Percentiles rank a stretch among this genome's conserved stretches.
These are phyloP conservation scores for Leptomonas pyrrhocoris DNA, from an alignment of 208 protist genomes.

Conservation along the genomic window DNA sequence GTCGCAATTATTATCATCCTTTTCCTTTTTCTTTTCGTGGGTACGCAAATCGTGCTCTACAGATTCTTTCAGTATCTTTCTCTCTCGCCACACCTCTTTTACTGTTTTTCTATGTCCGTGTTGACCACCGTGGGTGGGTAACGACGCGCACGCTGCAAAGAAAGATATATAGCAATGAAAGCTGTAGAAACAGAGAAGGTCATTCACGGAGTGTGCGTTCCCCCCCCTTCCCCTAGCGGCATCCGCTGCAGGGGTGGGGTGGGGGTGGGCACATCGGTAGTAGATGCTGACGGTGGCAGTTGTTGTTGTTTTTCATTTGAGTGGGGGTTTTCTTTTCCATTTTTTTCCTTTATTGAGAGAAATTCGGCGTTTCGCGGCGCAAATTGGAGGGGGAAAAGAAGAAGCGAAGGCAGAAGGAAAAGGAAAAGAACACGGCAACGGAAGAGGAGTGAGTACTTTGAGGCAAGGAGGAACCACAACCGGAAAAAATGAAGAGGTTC, in stretches of 20 bases:
- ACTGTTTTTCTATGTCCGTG: neutral
- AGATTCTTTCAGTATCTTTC: slow-evolving; percentile 26
- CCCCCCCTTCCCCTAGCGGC: too few species aligned
- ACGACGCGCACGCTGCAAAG: neutral
- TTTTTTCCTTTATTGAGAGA: slow-evolving; percentile 2
- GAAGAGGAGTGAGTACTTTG: too few species aligned
- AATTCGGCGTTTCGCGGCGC: too few species aligned
- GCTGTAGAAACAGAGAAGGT: slow-evolving; percentile 21
- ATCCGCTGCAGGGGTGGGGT: too few species aligned
- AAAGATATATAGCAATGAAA: neutral
- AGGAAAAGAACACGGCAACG: too few species aligned
- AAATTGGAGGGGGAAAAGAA: neutral
- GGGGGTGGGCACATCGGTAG: too few species aligned
- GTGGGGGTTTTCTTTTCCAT: slow-evolving; percentile 8
- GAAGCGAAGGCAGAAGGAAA: slow-evolving; percentile 1
- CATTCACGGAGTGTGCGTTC: neutral
- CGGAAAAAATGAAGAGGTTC: slow-evolving; percentile 1
- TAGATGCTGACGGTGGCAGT: too few species aligned
- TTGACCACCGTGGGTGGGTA: slow-evolving; percentile 2
- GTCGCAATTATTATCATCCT: slow-evolving; percentile 10
- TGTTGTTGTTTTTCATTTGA: neutral
- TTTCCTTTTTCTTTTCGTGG: slow-evolving; percentile 6
- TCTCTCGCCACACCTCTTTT: too few species aligned
- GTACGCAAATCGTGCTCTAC: slow-evolving; percentile 10
- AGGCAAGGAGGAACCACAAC: too few species aligned